Base-by-base conservation (phyloP, 2,329 filamentous ascomycete species). In the Ascomycota sp. region DNA sequence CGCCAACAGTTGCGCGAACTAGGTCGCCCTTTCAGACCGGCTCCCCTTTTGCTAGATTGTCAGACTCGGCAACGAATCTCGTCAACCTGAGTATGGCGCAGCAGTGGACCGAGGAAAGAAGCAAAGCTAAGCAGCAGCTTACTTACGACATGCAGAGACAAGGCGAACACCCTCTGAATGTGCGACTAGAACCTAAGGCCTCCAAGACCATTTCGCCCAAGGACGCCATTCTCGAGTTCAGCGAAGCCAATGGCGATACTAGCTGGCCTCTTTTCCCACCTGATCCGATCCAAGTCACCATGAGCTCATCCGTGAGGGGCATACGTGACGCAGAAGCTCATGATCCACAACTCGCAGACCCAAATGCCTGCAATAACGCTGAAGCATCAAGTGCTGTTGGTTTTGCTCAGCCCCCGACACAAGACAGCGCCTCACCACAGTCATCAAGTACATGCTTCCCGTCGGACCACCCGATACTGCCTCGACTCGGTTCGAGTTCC, bases 201-300 rank as follows among this genome's bases (percentile, higher is more conserved):
- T 63, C 75, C n/a, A 80, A 81, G 51, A 93, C 86, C 0, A 93
- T 98, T 28, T 95, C 86, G 2, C 89, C 86, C 17, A 91, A 92
- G 54, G 86, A 95, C 43, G 80, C 85, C 2, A 55, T 92, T 35
- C 56, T 94, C 29, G 85, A 94, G 35, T 93, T 85, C 46, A 69
- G 75, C 36, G 81, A 89, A 24, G 52, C 61, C 0, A 78, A 85
- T 3, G 72, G 75, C 12, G 75, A 76, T 28, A 55, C 66, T 4
- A 70, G 70, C 34, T 70, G 77, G 41, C 72, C 80, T 9, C 56
- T 93, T 13, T 92, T 93, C 45, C 68, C 78, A 4, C 60, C 67
- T 2, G 59, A 66, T 32, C 59, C 68, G 25, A 48, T 59, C 27
- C 55, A 43, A 5, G 67, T 61, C 25, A 46, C 53, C 15, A 43